Evolutionary conservation across 2,329 filamentous ascomycete genomes (phyloP), one percentile per base, ranked within the genome.

Genomic region (Penicillium glabrum): DNA sequence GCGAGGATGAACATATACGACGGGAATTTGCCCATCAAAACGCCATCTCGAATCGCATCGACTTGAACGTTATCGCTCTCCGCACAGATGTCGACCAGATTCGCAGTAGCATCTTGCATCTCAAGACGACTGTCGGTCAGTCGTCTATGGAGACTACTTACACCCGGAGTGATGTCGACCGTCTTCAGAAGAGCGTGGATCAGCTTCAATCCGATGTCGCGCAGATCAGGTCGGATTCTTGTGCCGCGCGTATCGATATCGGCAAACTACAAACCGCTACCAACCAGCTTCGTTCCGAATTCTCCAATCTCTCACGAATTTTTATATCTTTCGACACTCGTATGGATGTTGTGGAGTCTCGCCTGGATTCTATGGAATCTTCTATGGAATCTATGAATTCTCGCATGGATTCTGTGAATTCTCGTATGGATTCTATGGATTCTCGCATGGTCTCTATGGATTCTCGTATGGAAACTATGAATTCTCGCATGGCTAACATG

Each of bases 1-100:
- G 71, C 16, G 72, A 77, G 63, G 74, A 77, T 57, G 67, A 74
- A 11, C 69, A 72, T 44, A 68, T 77, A 33, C 70, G 72, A 43
- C 72, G 72, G 7, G 74, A 77, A 53, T 76, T 77, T 35, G 70
- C 75, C 53, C 61, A 65, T 48, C 67, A 75, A 50, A 68, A 67
- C 31, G 62, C 67, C n/a, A 67, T 73, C 29, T 71, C 67, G 11
- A 67, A 65, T 41, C 69, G 71, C 6, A 75, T 76, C 46, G 74
- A 76, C 47, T 45, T 69, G 29, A 72, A 71, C 50, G 72, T 74
- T 5, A 67, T 69, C 33, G 69, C 68, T 7, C 58, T 76, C 27
- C 68, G 69, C 46, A 70, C 70, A 1, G 73, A 75, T 51, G 64
- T 76, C 26, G 69, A 71, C 37, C 70, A 75, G 51, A 62, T 76